phyloP scores from a whole-genome alignment of 768 basidiomycete genomes.

The Termitomyces sp. region DNA sequence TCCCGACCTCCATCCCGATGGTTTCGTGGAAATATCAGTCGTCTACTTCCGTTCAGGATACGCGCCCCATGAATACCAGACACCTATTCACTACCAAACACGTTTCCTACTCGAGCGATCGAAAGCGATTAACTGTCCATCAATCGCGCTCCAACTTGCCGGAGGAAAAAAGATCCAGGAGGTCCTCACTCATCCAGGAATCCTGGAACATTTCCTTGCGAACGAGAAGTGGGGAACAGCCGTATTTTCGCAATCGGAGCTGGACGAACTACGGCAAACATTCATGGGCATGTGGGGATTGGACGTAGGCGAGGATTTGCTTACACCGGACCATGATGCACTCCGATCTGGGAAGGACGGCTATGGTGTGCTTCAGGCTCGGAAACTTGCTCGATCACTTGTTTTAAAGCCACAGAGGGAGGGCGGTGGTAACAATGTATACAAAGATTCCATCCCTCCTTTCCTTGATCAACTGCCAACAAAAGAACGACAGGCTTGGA shows the following conservation, averaged over 20 bases:
- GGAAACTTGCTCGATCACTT: conserved; percentile 42
- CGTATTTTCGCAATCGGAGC: conserved; percentile 29
- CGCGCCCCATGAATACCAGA: conserved; percentile 74
- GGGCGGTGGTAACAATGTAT: conserved; percentile 96
- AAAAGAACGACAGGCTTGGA: conserved; percentile 78
- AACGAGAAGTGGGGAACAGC: conserved; percentile 30
- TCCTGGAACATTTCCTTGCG: conserved; percentile 69
- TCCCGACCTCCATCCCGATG: conserved; percentile 23
- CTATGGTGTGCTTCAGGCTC: conserved; percentile 47
- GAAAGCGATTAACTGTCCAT: conserved; percentile 88
- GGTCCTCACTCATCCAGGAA: conserved; percentile 65
- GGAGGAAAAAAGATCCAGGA: conserved; percentile 96
- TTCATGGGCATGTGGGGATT: conserved; percentile 93
- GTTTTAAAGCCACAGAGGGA: conserved; percentile 98
- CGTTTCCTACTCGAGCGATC: conserved; percentile 79
- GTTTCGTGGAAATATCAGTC: conserved; percentile 66
- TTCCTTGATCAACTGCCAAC: conserved; percentile 63
- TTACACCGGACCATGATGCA: conserved; percentile 25
- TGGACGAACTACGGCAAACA: conserved; percentile 57
- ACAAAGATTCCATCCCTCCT: conserved; percentile 72
- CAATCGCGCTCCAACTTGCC: conserved; percentile 87
- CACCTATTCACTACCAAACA: conserved; percentile 57
- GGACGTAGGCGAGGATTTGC: conserved; percentile 37
- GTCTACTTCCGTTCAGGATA: conserved; percentile 94
- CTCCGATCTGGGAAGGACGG: conserved; percentile 23